These are phyloP conservation scores for Carpinus viminea DNA, from an alignment of 306 rosid species.

Conservation along the genomic window DNA sequence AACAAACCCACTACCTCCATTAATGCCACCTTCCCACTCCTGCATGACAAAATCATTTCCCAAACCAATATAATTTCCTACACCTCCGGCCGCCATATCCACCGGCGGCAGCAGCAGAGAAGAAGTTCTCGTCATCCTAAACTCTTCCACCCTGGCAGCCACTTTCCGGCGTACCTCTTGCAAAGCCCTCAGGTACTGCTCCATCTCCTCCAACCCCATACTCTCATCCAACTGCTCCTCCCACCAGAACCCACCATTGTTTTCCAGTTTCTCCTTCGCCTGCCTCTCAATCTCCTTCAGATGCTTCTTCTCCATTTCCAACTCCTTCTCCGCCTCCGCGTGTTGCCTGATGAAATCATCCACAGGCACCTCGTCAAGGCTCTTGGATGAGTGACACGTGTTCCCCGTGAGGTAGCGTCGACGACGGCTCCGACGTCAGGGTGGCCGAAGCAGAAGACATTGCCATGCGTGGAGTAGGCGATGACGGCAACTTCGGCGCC, in stretches of 20 bases:
- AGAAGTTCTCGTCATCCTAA: not conserved
- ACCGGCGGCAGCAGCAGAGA: not conserved
- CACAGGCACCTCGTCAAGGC: not conserved
- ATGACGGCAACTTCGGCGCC: conserved; percentile 36
- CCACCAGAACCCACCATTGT: conserved; percentile 38
- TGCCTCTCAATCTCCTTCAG: conserved; percentile 2
- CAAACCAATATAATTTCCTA: not conserved
- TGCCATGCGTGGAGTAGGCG: conserved; percentile 50
- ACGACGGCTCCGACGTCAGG: conserved; percentile 32
- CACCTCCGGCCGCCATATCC: not conserved
- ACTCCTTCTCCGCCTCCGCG: conserved; percentile 24
- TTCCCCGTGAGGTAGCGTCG: conserved; percentile 25
- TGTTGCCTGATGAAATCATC: conserved; percentile 27
- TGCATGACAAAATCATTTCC: not conserved
- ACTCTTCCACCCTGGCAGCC: not conserved
- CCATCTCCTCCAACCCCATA: conserved; percentile 32
- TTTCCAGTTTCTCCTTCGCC: conserved; percentile 1
- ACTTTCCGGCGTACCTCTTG: conserved; percentile 40
- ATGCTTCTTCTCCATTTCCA: conserved; percentile 39
- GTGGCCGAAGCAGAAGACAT: conserved; percentile 45
- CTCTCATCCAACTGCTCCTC: conserved; percentile 31
- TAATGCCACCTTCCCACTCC: not conserved
- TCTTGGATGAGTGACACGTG: not conserved
- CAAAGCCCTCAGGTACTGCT: conserved; percentile 27
- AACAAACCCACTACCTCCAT: not conserved